These are phyloP conservation scores for Peronospora farinosa DNA, from an alignment of 352 stramenopile species.

Conservation along the genomic window DNA sequence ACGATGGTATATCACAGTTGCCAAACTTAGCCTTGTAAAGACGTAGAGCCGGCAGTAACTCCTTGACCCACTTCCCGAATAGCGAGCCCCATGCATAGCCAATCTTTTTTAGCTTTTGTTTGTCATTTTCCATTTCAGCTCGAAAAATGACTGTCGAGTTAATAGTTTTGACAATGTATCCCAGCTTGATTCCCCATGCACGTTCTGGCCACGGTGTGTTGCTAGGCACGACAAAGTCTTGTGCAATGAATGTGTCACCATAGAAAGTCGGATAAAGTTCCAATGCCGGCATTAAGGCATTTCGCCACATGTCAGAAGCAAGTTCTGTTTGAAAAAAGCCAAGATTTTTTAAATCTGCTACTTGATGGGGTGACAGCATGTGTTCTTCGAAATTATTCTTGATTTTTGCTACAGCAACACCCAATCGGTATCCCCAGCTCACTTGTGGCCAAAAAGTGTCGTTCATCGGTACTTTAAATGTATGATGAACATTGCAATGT, in stretches of 20 bases:
- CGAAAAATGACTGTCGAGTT: slow-evolving; percentile 38
- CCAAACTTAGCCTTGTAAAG: slow-evolving; percentile 77
- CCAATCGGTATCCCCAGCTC: slow-evolving; percentile 72
- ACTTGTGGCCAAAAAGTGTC: slow-evolving; percentile 71
- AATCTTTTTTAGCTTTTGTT: slow-evolving; percentile 36
- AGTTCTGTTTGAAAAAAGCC: slow-evolving; percentile 35
- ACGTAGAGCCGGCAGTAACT: slow-evolving; percentile 58
- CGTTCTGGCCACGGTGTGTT: slow-evolving; percentile 40
- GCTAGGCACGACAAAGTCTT: slow-evolving; percentile 50
- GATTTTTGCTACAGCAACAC: slow-evolving; percentile 52
- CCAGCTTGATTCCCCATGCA: slow-evolving; percentile 37
- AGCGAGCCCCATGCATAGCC: slow-evolving; percentile 55
- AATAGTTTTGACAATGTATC: slow-evolving; percentile 52
- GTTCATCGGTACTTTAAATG: slow-evolving; percentile 81
- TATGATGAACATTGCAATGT: slow-evolving; percentile 84
- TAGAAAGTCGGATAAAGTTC: slow-evolving; percentile 27
- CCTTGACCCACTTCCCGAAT: slow-evolving; percentile 52
- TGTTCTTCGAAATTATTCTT: slow-evolving; percentile 32
- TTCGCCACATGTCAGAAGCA: slow-evolving; percentile 28
- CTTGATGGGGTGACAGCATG: slow-evolving; percentile 12
- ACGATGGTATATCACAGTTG: slow-evolving; percentile 84
- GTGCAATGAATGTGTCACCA: slow-evolving; percentile 31
- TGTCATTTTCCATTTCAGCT: slow-evolving; percentile 34
- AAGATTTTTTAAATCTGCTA: slow-evolving; percentile 36
- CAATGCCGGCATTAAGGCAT: slow-evolving; percentile 38